Percentiles rank a stretch among this genome's conserved stretches.
Conservation (phyloP, 805 yeast species). For the Barnettozyma wickerhamii region DNA sequence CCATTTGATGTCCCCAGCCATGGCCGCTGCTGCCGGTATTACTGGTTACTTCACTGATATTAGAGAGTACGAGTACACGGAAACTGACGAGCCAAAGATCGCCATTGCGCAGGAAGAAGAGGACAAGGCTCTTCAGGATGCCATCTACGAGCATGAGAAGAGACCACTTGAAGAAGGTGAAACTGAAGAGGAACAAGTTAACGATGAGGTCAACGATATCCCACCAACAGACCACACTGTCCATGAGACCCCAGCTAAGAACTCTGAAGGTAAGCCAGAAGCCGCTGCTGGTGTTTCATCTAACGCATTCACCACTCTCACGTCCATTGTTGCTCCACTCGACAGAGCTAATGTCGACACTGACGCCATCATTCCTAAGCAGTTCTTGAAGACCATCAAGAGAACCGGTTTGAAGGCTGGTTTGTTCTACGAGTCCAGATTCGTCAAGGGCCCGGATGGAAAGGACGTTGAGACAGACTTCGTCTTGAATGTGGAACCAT, state of each 20-base stretch:
- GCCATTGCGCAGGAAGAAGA: slow-evolving; percentile 41
- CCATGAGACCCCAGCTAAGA: slow-evolving; percentile 32
- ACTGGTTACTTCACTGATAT: slow-evolving; percentile 88
- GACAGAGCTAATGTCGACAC: slow-evolving; percentile 96
- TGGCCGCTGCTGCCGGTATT: slow-evolving; percentile 99
- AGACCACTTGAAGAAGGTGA: slow-evolving; percentile 53
- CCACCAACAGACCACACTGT: slow-evolving; percentile 47
- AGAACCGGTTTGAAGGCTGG: slow-evolving; percentile 91
- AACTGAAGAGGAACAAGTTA: slow-evolving; percentile 41
- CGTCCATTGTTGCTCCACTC: slow-evolving; percentile 90
- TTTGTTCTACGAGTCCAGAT: slow-evolving; percentile 87
- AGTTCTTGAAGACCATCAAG: slow-evolving; percentile 94
- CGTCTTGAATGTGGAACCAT: slow-evolving; percentile 81
- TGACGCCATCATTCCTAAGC: slow-evolving; percentile 98
- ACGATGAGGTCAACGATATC: slow-evolving; percentile 59
- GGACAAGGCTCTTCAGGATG: slow-evolving; percentile 59
- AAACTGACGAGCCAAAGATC: slow-evolving; percentile 57
- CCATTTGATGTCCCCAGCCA: slow-evolving; percentile 96
- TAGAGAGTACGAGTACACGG: slow-evolving; percentile 68
- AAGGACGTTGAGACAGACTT: slow-evolving; percentile 84
- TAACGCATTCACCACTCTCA: slow-evolving; percentile 69
- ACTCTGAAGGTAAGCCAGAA: slow-evolving; percentile 12
- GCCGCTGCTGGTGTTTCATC: slow-evolving; percentile 48
- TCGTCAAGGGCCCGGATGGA: slow-evolving; percentile 62
- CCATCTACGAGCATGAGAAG: slow-evolving; percentile 69